Evolutionary conservation across 139 green algal species (phyloP).

Genomic region (Coelastrella sp.): DNA sequence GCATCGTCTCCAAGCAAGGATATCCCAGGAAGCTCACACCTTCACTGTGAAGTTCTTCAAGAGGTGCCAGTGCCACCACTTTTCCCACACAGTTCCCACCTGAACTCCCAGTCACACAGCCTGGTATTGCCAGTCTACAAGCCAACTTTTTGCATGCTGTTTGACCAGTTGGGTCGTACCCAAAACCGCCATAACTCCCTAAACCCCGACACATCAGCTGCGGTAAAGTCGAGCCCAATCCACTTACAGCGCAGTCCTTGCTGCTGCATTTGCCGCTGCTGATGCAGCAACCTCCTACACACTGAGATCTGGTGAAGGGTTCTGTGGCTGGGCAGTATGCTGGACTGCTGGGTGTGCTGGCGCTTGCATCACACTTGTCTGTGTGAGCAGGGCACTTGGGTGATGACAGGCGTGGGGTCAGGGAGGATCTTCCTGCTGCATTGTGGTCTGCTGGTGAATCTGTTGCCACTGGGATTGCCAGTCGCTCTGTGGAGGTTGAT

Average conservation of each 20-base stretch:
- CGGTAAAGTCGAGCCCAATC: background rate
- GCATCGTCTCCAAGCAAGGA: conserved; percentile 37
- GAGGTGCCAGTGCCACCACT: conserved; percentile 22
- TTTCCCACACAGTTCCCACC: conserved; percentile 34
- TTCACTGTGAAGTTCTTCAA: conserved; percentile 3
- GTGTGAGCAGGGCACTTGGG: background rate
- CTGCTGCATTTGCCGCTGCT: conserved; percentile 48
- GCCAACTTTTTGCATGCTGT: conserved; percentile 14
- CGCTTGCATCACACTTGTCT: background rate
- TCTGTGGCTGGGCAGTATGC: conserved; percentile 1
- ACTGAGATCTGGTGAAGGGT: conserved; percentile 21
- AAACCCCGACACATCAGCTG: conserved; percentile 28
- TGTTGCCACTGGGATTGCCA: background rate
- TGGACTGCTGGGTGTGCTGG: background rate
- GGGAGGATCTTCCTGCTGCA: background rate
- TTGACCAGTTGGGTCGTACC: background rate
- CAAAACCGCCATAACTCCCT: background rate
- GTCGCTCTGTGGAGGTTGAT: no score
- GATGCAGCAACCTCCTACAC: conserved; percentile 41
- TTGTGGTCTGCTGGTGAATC: background rate
- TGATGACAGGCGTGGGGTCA: no score
- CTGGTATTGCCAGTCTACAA: conserved; percentile 30
- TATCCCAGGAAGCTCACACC: conserved; percentile 8
- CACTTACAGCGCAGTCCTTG: conserved; percentile 11
- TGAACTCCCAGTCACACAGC: conserved; percentile 2